Conservation (phyloP, 768 basidiomycete species). For the Lentinula boryana region DNA sequence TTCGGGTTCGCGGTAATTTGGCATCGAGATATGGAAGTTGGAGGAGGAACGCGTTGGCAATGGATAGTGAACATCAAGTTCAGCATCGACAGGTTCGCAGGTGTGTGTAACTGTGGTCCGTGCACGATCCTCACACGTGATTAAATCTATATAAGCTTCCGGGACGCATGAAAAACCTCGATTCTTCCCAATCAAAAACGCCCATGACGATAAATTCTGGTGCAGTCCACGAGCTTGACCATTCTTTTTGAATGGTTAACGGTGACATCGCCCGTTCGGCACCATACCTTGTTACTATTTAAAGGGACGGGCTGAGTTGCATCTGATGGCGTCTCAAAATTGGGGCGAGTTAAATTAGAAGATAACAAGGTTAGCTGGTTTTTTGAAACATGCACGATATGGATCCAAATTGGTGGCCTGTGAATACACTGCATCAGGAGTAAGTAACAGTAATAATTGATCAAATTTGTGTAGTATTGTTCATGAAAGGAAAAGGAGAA, state of each 20-base stretch:
- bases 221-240: slow-evolving; percentile 5
- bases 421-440: too few species aligned
- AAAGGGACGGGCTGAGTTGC: slow-evolving; percentile 5
- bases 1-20: too few species aligned
- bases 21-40: too few species aligned
- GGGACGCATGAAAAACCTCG: not conserved
- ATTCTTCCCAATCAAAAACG: slow-evolving; percentile 7
- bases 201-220: slow-evolving; percentile 6
- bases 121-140: not conserved
- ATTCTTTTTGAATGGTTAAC: not conserved
- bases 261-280: slow-evolving; percentile 5
- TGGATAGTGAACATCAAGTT: too few species aligned
- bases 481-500: too few species aligned
- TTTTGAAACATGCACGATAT: too few species aligned
- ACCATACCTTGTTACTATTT: slow-evolving; percentile 5
- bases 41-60: too few species aligned
- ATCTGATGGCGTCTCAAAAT: not conserved
- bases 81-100: not conserved
- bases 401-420: too few species aligned
- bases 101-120: not conserved
- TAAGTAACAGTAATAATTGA: too few species aligned
- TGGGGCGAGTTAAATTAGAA: not conserved
- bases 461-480: too few species aligned
- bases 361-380: too few species aligned
- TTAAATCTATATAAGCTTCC: not conserved